Evolutionary conservation across 2,329 filamentous ascomycete species (phyloP).

Genomic region (Daldinia sp.): DNA sequence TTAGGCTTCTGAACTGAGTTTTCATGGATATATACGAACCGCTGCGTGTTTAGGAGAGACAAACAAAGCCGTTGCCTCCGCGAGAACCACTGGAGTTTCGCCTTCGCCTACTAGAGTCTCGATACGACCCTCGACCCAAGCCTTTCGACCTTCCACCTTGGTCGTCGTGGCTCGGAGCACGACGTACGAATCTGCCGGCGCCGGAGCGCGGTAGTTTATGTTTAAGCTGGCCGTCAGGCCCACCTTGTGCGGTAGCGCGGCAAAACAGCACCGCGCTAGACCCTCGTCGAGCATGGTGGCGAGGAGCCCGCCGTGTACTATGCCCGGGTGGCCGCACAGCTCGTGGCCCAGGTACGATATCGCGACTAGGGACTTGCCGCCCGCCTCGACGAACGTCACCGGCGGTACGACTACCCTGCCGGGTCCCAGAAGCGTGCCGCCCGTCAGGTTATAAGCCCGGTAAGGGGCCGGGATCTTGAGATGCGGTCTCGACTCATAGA

Average conservation of each 20-base stretch:
- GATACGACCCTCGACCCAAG: conserved; percentile 89
- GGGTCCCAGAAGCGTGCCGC: conserved; percentile 79
- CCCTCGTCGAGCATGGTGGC: conserved; percentile 96
- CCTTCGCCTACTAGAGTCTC: conserved; percentile 78
- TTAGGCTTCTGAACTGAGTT: background rate
- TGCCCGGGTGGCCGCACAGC: conserved; percentile 89
- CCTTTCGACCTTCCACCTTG: conserved; percentile 92
- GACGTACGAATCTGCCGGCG: conserved; percentile 78
- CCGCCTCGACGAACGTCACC: conserved; percentile 78
- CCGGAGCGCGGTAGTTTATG: conserved; percentile 84
- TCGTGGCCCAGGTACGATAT: conserved; percentile 82
- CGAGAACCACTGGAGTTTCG: conserved; percentile 74
- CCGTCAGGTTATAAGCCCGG: conserved; percentile 82
- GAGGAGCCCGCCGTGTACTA: conserved; percentile 89
- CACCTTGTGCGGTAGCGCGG: conserved; percentile 85
- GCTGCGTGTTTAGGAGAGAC: conserved; percentile 87
- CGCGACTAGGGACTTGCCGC: conserved; percentile 75
- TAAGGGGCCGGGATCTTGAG: conserved; percentile 82
- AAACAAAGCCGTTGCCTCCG: conserved; percentile 87
- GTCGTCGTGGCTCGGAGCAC: conserved; percentile 83
- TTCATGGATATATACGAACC: conserved; percentile 61
- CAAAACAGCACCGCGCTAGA: conserved; percentile 87
- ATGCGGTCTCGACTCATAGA: conserved; percentile 84
- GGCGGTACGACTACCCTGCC: conserved; percentile 85
- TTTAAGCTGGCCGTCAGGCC: conserved; percentile 88